These are phyloP conservation scores for Talaromyces sp. DNA, from an alignment of 2,329 filamentous ascomycete species.

Conservation along the genomic window DNA sequence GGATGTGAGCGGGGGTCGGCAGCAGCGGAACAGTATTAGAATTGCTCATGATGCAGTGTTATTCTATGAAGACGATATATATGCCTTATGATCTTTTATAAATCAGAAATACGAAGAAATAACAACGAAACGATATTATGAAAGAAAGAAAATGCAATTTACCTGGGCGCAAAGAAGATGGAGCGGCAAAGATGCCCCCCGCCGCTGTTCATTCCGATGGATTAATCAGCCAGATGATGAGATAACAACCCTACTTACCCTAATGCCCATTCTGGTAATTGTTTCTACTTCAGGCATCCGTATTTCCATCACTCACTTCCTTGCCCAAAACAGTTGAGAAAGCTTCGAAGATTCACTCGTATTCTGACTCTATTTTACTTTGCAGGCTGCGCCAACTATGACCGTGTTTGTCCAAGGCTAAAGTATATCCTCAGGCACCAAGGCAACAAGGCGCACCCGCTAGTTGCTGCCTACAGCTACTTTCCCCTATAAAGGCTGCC, in stretches of 20 bases:
- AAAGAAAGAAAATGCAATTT: background rate
- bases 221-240: constrained; percentile 1
- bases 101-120: background rate
- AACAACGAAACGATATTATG: background rate
- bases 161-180: background rate
- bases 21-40: constrained; percentile 34
- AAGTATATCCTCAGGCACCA: background rate
- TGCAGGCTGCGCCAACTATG: background rate
- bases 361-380: background rate
- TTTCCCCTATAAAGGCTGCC: background rate
- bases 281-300: background rate
- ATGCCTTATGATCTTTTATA: background rate
- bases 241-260: background rate
- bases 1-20: constrained; percentile 56
- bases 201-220: constrained; percentile 3
- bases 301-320: no score
- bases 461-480: constrained; percentile 5
- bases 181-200: no score
- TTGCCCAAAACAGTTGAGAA: no score
- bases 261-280: background rate
- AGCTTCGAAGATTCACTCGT: background rate
- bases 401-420: background rate
- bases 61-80: background rate
- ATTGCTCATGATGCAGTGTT: constrained; percentile 11
- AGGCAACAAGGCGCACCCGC: constrained; percentile 4